Evolutionary conservation across 148 eudicot species (phyloP), one percentile per base, ranked within the genome.

Genomic region (Heliamphora exappendiculata): DNA sequence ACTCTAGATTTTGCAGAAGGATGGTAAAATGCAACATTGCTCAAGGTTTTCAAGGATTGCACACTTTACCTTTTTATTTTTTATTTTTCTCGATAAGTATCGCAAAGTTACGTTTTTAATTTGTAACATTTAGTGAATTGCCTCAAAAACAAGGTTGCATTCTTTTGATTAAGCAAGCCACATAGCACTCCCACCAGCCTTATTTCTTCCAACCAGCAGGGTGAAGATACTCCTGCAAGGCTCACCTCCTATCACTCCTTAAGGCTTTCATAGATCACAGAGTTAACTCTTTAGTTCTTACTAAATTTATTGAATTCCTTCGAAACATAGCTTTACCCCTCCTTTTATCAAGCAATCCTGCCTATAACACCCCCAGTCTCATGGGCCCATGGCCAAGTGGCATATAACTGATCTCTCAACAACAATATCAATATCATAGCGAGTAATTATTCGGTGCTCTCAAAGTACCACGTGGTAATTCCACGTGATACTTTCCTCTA

Each of bases 191-290:
- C 20, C 51, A 67, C 34, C 53, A 42, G 33, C 34, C 72, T 44
- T 67, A 44, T 67, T 66, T 66, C 29, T 66, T 64, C 24, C 41
- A 64, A 36, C 42, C 70, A 37, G 29, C 47, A 66, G 17, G 1
- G 49, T 12, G 14, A 65, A 36, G 69, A 65, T 65, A 37, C 49
- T 66, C 2, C 29, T 37, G 14, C 70, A 42, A 57, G 45, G 7
- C 70, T 39, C 11, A n/a, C 41, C 70, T 39, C 69, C 69, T 19
- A 65, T 24, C 70, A 39, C 70, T 47, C 49, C 10, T 26, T 68
- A 47, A 70, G 57, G n/a, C 17, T 70, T 20, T 47, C 36, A 29
- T 39, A 57, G 7, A 47, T 17, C 12, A 29, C 12, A 49, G 2
- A 17, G 73, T 47, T 26, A 28, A 20, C 42, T 65, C 29, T 11